phyloP scores from a whole-genome alignment of 306 rosid genomes.

The Prunus campanulata region DNA sequence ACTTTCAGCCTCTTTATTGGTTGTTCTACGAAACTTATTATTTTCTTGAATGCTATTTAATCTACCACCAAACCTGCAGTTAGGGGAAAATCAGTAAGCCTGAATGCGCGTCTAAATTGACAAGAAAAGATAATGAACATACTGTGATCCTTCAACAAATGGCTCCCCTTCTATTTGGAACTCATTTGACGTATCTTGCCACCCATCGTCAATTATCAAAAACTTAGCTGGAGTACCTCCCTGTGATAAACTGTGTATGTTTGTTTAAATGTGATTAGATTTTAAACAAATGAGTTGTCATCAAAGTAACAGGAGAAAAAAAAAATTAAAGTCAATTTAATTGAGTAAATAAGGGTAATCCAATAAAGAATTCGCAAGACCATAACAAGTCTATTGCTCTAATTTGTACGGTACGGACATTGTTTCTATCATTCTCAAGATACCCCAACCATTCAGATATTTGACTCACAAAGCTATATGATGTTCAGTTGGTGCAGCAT shows the following conservation, averaged over 20 bases:
- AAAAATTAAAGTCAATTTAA: background rate
- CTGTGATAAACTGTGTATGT: conserved; percentile 30
- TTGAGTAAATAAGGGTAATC: background rate
- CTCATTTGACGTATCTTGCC: conserved; percentile 43
- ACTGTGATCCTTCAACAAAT: conserved; percentile 43
- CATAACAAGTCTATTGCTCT: background rate
- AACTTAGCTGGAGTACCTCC: conserved; percentile 49
- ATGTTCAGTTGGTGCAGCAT: background rate
- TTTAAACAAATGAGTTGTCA: background rate
- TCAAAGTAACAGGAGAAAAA: background rate
- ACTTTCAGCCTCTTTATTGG: conserved; percentile 9
- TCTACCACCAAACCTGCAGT: conserved; percentile 43
- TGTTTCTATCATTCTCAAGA: background rate
- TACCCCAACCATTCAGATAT: background rate
- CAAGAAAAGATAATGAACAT: conserved; percentile 6
- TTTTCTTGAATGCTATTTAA: conserved; percentile 37
- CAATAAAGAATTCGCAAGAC: background rate
- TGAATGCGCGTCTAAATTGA: background rate
- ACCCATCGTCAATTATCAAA: conserved; percentile 41
- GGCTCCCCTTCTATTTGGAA: conserved; percentile 47
- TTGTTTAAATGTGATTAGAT: background rate
- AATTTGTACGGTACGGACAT: background rate
- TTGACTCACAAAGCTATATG: background rate
- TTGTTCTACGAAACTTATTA: conserved; percentile 26
- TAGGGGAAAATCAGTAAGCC: conserved; percentile 1